A percentile compares a stretch with the other conserved stretches of the same genome.
These are phyloP conservation scores for Thinopyrum elongatum DNA, from an alignment of 176 grass and related monocot species.

Conservation along the genomic window DNA sequence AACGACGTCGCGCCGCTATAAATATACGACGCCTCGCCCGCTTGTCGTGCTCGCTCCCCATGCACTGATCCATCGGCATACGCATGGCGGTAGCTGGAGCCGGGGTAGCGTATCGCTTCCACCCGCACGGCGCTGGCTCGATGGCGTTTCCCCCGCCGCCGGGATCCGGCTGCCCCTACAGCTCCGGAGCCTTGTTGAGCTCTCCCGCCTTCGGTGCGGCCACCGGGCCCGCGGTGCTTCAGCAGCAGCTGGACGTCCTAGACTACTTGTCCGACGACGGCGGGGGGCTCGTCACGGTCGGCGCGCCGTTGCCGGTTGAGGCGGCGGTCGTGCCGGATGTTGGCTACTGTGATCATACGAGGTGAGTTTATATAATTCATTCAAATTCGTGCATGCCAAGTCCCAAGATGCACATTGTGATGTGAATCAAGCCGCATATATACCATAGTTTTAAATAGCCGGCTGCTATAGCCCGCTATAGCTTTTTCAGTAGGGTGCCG, in stretches of 20 bases:
- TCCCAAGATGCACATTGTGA: not conserved
- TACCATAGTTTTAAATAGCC: too few species aligned
- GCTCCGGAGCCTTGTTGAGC: not conserved
- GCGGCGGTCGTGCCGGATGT: constrained; percentile 10
- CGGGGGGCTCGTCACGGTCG: constrained; percentile 16
- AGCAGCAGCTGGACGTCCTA: constrained; percentile 15
- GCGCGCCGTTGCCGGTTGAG: constrained; percentile 5
- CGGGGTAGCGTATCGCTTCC: not conserved
- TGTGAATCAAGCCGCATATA: not conserved
- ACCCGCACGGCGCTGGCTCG: not conserved
- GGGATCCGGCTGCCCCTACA: not conserved
- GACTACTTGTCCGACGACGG: constrained; percentile 42
- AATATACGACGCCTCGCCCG: not conserved
- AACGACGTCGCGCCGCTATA: constrained; percentile 19
- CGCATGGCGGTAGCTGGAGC: not conserved
- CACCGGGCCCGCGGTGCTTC: not conserved
- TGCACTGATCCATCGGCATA: not conserved
- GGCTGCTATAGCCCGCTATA: too few species aligned
- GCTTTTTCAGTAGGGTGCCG: too few species aligned
- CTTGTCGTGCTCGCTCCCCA: not conserved
- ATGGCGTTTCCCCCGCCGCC: constrained; percentile 27
- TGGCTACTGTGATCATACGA: not conserved
- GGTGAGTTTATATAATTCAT: constrained; percentile 5
- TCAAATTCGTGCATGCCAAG: too few species aligned
- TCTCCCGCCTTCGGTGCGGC: not conserved